Conservation (phyloP, 2,329 filamentous ascomycete genomes). For the Curvularia sp. region DNA sequence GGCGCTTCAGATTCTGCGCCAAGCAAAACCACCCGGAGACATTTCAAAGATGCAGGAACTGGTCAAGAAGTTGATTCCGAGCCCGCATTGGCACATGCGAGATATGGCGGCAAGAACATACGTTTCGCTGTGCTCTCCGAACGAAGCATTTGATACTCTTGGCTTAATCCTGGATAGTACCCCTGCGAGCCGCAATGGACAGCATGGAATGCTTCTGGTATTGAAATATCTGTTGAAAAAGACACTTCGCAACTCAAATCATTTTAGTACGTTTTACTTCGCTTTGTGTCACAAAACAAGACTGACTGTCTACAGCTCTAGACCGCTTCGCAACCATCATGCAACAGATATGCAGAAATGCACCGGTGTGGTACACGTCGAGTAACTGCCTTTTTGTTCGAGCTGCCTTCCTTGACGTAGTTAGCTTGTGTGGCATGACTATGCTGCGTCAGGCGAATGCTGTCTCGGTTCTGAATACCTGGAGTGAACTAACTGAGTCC, state of each 20-base stretch:
- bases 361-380: conserved; percentile 24
- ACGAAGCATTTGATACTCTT: conserved; percentile 34
- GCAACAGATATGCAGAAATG: conserved; percentile 26
- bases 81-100: conserved; percentile 78
- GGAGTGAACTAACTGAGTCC: conserved; percentile 28
- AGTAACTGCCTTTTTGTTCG: conserved; percentile 45
- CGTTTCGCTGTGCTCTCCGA: conserved; percentile 43
- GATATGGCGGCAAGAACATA: conserved; percentile 80
- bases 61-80: conserved; percentile 70
- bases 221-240: conserved; percentile 44
- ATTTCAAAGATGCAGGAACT: conserved; percentile 64
- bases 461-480: conserved; percentile 26
- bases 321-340: conserved; percentile 29
- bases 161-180: conserved; percentile 28
- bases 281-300: background rate
- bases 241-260: conserved; percentile 21
- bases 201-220: conserved; percentile 44
- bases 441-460: conserved; percentile 31
- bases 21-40: conserved; percentile 69
- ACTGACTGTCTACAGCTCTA: conserved; percentile 22
- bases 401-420: conserved; percentile 49
- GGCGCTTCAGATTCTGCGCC: conserved; percentile 79
- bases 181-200: conserved; percentile 31
- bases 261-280: conserved; percentile 21
- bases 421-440: conserved; percentile 37